Conservation (phyloP, 352 stramenopile genomes). For the Lagenidium sp. region DNA sequence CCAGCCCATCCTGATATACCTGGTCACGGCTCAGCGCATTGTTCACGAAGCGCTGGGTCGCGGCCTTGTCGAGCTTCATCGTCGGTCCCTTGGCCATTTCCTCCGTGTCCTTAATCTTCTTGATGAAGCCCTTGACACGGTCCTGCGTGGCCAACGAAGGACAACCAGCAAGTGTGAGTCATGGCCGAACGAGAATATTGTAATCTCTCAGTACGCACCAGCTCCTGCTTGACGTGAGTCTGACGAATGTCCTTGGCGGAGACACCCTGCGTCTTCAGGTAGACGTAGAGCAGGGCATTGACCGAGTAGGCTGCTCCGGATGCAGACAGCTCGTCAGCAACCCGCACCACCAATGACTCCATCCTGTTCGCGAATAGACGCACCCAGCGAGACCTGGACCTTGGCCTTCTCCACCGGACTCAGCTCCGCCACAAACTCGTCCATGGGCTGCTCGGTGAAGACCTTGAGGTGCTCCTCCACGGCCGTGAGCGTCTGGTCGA, state of each 20-base stretch:
- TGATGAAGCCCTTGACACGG: conserved; percentile 81
- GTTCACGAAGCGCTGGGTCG: conserved; percentile 77
- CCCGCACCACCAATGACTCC: not conserved
- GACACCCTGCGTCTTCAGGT: conserved; percentile 81
- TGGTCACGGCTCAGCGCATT: conserved; percentile 80
- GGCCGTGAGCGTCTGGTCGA: conserved; percentile 71
- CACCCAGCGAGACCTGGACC: conserved; percentile 68
- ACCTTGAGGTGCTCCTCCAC: conserved; percentile 67
- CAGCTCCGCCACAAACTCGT: conserved; percentile 48
- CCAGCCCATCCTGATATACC: conserved; percentile 66
- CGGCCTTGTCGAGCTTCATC: conserved; percentile 68
- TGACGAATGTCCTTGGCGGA: conserved; percentile 84
- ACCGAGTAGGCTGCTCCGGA: conserved; percentile 59
- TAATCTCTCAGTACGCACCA: conserved; percentile 24
- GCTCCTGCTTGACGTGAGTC: conserved; percentile 86
- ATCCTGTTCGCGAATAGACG: not conserved
- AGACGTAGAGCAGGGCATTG: conserved; percentile 83
- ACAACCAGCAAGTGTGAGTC: too few relatives aligned
- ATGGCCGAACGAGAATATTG: not conserved
- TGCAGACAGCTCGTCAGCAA: not conserved
- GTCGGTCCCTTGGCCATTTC: conserved; percentile 69
- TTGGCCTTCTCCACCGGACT: conserved; percentile 72
- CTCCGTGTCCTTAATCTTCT: conserved; percentile 87
- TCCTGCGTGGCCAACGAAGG: too few relatives aligned
- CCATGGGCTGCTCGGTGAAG: conserved; percentile 39